Conservation (phyloP, 2,329 filamentous ascomycete species). For the Lecanoromycetidae sp. region DNA sequence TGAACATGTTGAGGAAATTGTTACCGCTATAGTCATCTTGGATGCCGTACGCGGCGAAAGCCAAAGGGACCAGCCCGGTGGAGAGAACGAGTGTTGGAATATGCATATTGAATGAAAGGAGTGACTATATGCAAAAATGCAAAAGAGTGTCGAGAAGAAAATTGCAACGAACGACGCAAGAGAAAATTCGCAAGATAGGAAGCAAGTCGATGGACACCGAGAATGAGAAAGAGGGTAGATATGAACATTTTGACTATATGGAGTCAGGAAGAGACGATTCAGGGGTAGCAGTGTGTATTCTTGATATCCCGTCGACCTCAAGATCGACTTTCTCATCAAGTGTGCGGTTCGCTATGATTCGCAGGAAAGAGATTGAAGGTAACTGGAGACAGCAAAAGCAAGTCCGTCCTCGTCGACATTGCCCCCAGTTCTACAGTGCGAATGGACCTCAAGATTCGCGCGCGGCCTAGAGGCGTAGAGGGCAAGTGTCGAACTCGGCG, state of each 20-base stretch:
- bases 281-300: not conserved
- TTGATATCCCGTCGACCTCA: not conserved
- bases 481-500: not conserved
- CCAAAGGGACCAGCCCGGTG: slow-evolving; percentile 24
- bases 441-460: not conserved
- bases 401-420: not conserved
- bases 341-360: not conserved
- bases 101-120: slow-evolving; percentile 17
- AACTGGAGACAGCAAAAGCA: not conserved
- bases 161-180: not conserved
- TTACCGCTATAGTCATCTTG: slow-evolving; percentile 37
- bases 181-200: not conserved
- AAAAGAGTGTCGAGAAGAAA: slow-evolving; percentile 3
- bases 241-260: not conserved
- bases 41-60: slow-evolving; percentile 30
- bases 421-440: not conserved
- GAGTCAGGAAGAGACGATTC: not conserved
- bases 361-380: not conserved
- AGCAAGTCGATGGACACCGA: not conserved
- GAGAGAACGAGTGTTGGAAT: slow-evolving; percentile 18
- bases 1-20: slow-evolving; percentile 41
- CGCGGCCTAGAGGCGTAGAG: not conserved
- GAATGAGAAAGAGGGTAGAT: not conserved
- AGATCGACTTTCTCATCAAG: not conserved
- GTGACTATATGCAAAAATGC: slow-evolving; percentile 1